Evolutionary conservation across 2,329 filamentous ascomycete species (phyloP).

Genomic region (Ascochyta fabae): DNA sequence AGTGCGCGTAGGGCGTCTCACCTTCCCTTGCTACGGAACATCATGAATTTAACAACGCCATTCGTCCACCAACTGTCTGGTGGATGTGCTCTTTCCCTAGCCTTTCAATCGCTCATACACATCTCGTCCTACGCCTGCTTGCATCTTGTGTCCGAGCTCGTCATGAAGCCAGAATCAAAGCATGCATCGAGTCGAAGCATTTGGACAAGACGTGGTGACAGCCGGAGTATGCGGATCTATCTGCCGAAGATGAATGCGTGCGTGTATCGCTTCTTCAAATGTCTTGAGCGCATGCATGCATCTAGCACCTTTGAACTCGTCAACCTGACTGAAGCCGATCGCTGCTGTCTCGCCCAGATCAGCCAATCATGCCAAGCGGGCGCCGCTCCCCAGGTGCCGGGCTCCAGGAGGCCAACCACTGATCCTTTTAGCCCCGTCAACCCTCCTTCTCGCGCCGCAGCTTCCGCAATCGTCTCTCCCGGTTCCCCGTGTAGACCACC

Average conservation of each 20-base stretch:
- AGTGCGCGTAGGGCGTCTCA: not conserved
- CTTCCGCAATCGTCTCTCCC: not conserved
- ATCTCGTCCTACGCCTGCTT: not conserved
- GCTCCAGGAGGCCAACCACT: not conserved
- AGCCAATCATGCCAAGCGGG: conserved; percentile 2
- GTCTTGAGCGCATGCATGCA: not conserved
- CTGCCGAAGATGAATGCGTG: not conserved
- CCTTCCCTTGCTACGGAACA: not conserved
- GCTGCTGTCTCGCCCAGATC: not conserved
- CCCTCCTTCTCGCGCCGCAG: not conserved
- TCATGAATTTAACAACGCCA: not conserved
- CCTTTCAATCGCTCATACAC: not conserved
- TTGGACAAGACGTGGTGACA: not conserved
- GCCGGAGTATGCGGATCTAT: not conserved
- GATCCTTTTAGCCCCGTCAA: not conserved
- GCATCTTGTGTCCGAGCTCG: not conserved
- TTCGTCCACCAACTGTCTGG: not conserved
- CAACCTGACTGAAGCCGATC: not conserved
- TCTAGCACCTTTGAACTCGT: not conserved
- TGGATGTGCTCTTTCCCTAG: not conserved
- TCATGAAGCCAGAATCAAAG: too few relatives aligned
- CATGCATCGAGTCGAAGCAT: not conserved
- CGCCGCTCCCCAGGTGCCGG: not conserved
- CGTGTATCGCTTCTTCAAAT: not conserved
- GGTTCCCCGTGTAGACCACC: not conserved